These are phyloP conservation scores for Arabis alpina DNA, from an alignment of 345 rosid genomes.

Conservation along the genomic window DNA sequence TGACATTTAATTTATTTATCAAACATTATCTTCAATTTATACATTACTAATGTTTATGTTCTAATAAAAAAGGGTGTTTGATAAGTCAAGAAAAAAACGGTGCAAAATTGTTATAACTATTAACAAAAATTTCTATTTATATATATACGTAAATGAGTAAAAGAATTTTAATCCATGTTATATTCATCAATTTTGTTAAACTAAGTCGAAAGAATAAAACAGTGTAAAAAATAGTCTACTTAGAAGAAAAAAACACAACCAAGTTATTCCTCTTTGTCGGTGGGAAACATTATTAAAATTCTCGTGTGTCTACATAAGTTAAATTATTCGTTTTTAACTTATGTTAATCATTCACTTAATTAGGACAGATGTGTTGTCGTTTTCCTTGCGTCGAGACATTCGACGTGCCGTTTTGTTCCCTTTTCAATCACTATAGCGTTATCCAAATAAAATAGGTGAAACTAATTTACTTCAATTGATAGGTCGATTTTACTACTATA, in stretches of 20 bases:
- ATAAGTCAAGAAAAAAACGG: no score
- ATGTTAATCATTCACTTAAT: background rate
- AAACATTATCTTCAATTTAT: background rate
- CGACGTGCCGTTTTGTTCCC: slow-evolving; percentile 8
- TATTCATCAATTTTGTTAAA: no score
- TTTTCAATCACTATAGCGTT: background rate
- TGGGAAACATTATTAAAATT: background rate
- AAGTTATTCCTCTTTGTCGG: slow-evolving; percentile 6
- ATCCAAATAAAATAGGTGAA: background rate
- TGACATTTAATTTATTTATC: background rate
- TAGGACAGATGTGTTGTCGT: slow-evolving; percentile 22
- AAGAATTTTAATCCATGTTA: no score
- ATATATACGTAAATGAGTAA: no score
- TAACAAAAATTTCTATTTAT: no score
- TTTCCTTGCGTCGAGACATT: background rate
- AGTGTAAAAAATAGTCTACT: background rate
- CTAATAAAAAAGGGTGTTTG: no score
- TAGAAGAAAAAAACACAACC: background rate
- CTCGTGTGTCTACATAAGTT: background rate
- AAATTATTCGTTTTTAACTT: background rate
- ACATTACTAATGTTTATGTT: no score
- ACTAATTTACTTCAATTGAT: background rate
- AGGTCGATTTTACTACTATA: no score
- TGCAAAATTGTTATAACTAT: no score
- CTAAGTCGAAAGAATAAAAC: no score